Evolutionary conservation across 495 filamentous ascomycete genomes (phyloP).

Genomic region (Xylaria scruposa): DNA sequence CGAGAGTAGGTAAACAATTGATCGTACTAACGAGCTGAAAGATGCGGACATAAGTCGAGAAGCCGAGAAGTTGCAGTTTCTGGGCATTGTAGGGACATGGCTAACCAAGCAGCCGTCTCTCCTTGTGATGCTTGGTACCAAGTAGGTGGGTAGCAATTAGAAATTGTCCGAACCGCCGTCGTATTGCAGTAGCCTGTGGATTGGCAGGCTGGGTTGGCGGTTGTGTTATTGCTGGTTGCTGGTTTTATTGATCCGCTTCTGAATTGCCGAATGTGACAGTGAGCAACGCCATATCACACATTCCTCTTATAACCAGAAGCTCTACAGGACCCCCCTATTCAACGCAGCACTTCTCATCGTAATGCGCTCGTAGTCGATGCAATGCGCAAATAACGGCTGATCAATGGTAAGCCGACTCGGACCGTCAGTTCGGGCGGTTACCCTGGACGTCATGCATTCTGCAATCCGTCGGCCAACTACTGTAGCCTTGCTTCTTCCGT

Average conservation of each 20-base stretch:
- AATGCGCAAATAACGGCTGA: not conserved
- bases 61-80: not conserved
- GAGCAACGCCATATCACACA: conserved; percentile 3
- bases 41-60: not conserved
- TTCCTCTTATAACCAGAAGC: conserved; percentile 4
- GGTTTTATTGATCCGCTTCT: conserved; percentile 20
- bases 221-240: conserved; percentile 11
- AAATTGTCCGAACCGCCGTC: conserved; percentile 27
- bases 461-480: not conserved
- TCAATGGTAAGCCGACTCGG: not conserved
- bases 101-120: not conserved
- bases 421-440: not conserved
- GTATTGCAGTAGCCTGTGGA: conserved; percentile 18
- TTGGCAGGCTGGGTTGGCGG: not conserved
- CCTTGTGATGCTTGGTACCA: conserved; percentile 6
- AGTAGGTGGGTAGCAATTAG: conserved; percentile 23
- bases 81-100: not conserved
- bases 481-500: not conserved
- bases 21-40: not conserved
- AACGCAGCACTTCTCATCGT: not conserved
- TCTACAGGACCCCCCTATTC: not conserved
- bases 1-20: not conserved
- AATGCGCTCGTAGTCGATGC: not conserved
- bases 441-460: not conserved
- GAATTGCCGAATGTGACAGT: conserved; percentile 26